Evolutionary conservation across 768 basidiomycete genomes (phyloP).

Genomic region (Floccularia luteovirens): DNA sequence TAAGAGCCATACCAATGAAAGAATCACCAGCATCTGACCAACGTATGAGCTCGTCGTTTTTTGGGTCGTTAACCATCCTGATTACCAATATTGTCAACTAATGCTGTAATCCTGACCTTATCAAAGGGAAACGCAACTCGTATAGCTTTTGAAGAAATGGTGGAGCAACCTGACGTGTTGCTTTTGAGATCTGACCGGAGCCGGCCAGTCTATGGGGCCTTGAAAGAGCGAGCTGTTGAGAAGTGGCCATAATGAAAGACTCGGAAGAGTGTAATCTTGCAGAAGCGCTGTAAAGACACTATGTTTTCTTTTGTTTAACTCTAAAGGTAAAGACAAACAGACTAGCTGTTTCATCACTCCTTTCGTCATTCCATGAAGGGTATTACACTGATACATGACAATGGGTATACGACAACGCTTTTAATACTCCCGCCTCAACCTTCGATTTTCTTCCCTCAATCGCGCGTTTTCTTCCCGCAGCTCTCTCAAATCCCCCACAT

Average conservation of each 20-base stretch:
- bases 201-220: constrained; percentile 26
- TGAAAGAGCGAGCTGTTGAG: constrained; percentile 52
- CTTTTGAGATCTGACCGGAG: constrained; percentile 21
- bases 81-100: constrained; percentile 5
- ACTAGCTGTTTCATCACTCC: too few species aligned
- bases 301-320: too few species aligned
- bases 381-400: too few species aligned
- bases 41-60: constrained; percentile 77
- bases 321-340: too few species aligned
- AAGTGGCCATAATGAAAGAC: constrained; percentile 44
- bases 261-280: too few species aligned
- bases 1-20: constrained; percentile 63
- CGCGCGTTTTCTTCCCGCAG: constrained; percentile 63
- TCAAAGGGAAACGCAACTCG: constrained; percentile 46
- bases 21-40: constrained; percentile 92
- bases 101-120: background rate
- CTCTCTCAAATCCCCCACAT: constrained; percentile 48
- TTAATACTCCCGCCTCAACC: constrained; percentile 31
- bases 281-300: too few species aligned
- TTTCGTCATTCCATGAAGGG: too few species aligned
- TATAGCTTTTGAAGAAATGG: constrained; percentile 92
- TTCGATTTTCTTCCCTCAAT: constrained; percentile 61
- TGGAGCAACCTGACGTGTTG: constrained; percentile 41
- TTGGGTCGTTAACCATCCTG: constrained; percentile 89
- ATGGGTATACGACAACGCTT: too few species aligned